Percentiles rank a stretch among this genome's conserved stretches.
Conservation (phyloP, 352 stramenopile genomes). For the Phytophthora pluvialis region DNA sequence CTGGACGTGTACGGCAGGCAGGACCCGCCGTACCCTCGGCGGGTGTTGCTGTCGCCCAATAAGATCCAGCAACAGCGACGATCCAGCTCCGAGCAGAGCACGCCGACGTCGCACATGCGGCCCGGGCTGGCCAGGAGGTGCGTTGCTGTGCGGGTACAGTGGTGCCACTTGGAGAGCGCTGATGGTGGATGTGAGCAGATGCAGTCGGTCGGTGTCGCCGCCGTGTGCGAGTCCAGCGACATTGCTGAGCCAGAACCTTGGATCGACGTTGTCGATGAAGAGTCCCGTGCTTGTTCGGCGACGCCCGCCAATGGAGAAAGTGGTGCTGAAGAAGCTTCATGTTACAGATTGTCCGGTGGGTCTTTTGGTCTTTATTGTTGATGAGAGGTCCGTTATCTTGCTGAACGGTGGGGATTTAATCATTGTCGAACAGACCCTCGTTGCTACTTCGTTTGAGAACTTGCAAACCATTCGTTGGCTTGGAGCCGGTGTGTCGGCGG, state of each 20-base stretch:
- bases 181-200: constrained; percentile 8
- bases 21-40: constrained; percentile 24
- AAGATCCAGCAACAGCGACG: constrained; percentile 18
- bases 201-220: constrained; percentile 30
- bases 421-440: constrained; percentile 30
- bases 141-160: background rate
- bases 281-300: constrained; percentile 31
- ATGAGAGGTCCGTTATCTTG: background rate
- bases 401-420: constrained; percentile 6
- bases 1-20: constrained; percentile 33
- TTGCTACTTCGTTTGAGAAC: constrained; percentile 51
- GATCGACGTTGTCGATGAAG: constrained; percentile 45
- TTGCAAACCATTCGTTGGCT: constrained; percentile 68
- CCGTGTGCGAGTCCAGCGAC: constrained; percentile 52
- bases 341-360: constrained; percentile 33
- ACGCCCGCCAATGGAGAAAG: constrained; percentile 27
- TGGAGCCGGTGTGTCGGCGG: constrained; percentile 68
- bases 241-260: constrained; percentile 45
- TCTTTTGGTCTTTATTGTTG: background rate
- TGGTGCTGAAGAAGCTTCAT: constrained; percentile 37
- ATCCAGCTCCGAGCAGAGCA: constrained; percentile 30
- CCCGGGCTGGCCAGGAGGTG: constrained; percentile 24
- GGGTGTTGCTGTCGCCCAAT: constrained; percentile 17
- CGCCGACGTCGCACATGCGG: constrained; percentile 21
- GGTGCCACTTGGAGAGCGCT: background rate